Conservation (phyloP, 805 yeast genomes). For the Metschnikowia hibisci region DNA sequence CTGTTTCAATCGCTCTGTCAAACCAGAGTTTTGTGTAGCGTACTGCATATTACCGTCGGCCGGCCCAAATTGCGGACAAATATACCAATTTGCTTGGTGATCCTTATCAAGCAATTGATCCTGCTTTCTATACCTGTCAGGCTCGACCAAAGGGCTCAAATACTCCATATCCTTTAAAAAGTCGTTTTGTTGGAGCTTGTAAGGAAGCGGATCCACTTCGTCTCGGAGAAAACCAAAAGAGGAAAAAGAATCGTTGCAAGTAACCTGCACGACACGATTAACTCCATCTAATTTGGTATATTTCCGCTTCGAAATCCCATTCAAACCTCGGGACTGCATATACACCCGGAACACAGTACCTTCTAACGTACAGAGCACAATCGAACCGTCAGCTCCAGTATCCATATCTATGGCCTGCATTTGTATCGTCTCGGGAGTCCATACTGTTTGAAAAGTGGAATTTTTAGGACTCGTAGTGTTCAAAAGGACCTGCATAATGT, state of each 20-base stretch:
- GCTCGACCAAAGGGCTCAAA: constrained; percentile 46
- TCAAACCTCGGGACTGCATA: constrained; percentile 27
- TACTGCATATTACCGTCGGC: too few species aligned
- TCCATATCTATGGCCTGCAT: constrained; percentile 64
- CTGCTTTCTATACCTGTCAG: constrained; percentile 34
- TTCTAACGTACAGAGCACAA: constrained; percentile 60
- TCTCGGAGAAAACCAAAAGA: constrained; percentile 67
- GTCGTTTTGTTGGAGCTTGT: constrained; percentile 45
- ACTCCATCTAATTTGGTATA: constrained; percentile 51
- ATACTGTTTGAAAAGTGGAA: constrained; percentile 47
- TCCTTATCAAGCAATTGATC: constrained; percentile 37
- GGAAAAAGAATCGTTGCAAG: constrained; percentile 60
- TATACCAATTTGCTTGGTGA: constrained; percentile 25
- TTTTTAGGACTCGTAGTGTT: constrained; percentile 19
- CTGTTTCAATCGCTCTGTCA: not conserved
- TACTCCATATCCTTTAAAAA: constrained; percentile 51
- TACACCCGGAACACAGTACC: constrained; percentile 58
- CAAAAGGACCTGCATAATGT: constrained; percentile 39
- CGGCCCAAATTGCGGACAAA: constrained; percentile 4
- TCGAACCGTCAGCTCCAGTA: constrained; percentile 62
- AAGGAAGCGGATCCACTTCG: constrained; percentile 56
- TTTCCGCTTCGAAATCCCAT: constrained; percentile 33
- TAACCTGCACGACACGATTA: constrained; percentile 58
- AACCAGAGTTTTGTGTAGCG: not conserved
- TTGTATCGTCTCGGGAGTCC: constrained; percentile 60